Percentiles rank a stretch among this genome's conserved stretches.
Conservation (phyloP, 805 yeast genomes). For the Saccharomycopsis sp. region DNA sequence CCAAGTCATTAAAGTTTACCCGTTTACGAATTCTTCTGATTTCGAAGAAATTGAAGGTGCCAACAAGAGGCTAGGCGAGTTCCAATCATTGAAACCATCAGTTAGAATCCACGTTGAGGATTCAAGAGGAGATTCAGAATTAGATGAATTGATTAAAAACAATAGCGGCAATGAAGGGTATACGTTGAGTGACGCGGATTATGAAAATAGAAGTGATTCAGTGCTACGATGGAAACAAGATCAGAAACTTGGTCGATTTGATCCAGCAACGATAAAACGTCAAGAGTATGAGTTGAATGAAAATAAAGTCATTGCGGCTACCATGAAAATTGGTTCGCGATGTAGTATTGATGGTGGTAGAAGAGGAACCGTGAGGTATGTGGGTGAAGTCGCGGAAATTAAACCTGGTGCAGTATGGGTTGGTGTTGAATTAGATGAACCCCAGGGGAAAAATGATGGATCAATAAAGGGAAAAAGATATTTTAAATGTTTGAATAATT, state of each 20-base stretch:
- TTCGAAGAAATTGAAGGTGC: conserved; percentile 25
- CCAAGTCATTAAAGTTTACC: conserved; percentile 47
- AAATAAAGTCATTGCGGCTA: conserved; percentile 29
- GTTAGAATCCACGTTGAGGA: conserved; percentile 55
- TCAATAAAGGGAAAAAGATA: conserved; percentile 49
- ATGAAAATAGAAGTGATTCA: conserved; percentile 51
- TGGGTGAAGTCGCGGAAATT: conserved; percentile 63
- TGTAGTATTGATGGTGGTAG: conserved; percentile 50
- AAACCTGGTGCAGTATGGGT: conserved; percentile 46
- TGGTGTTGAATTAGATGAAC: conserved; percentile 80
- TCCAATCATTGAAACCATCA: conserved; percentile 30
- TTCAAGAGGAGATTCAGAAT: conserved; percentile 43
- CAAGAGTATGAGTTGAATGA: conserved; percentile 24
- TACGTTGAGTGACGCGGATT: conserved; percentile 52
- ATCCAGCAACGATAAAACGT: conserved; percentile 39
- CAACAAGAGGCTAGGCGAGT: conserved; percentile 23
- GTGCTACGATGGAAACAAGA: conserved; percentile 73
- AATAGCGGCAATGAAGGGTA: conserved; percentile 30
- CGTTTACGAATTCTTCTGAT: conserved; percentile 28
- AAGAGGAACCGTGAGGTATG: conserved; percentile 60
- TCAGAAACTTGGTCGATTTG: conserved; percentile 65
- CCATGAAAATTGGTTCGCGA: conserved; percentile 42
- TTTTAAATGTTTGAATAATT: conserved; percentile 48
- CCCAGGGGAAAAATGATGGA: conserved; percentile 85
- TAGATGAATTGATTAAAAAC: conserved; percentile 31